phyloP scores from a whole-genome alignment of 208 protist genomes.

The Trypanosoma melophagium region DNA sequence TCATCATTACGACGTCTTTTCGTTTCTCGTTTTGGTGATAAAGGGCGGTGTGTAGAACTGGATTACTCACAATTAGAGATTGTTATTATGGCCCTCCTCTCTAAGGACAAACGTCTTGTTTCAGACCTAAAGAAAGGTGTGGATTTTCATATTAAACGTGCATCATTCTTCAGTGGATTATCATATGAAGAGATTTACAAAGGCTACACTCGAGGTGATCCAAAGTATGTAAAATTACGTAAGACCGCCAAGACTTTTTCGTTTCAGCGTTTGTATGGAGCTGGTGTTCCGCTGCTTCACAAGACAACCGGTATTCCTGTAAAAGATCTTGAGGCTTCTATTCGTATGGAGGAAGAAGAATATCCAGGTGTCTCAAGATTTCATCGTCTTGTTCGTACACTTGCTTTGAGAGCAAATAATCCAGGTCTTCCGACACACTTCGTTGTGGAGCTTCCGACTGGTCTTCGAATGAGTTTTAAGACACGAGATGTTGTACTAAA shows the following conservation, averaged over 20 bases:
- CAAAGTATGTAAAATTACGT: conserved; percentile 72
- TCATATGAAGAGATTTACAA: conserved; percentile 80
- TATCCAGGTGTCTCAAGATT: conserved; percentile 81
- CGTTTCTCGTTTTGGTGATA: conserved; percentile 74
- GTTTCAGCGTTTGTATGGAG: conserved; percentile 90
- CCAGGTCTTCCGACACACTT: conserved; percentile 79
- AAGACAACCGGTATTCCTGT: conserved; percentile 85
- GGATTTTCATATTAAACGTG: conserved; percentile 88
- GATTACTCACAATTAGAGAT: conserved; percentile 92
- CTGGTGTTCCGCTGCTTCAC: conserved; percentile 76
- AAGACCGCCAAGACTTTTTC: conserved; percentile 89
- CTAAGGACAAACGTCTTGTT: conserved; percentile 60
- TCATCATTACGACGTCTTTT: conserved; percentile 77
- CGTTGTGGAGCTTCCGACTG: conserved; percentile 83
- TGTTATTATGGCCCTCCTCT: conserved; percentile 77
- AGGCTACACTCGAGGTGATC: conserved; percentile 56
- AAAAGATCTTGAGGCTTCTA: conserved; percentile 64
- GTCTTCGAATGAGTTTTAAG: conserved; percentile 70
- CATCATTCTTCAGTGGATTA: conserved; percentile 80
- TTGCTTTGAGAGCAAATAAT: conserved; percentile 80
- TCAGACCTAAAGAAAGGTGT: conserved; percentile 70
- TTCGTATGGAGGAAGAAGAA: conserved; percentile 64
- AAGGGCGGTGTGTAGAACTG: conserved; percentile 81
- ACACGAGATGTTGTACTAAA: conserved; percentile 80
- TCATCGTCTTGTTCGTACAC: conserved; percentile 59